These are phyloP conservation scores for Trifolium pratense DNA, from an alignment of 306 rosid species.

Conservation along the genomic window DNA sequence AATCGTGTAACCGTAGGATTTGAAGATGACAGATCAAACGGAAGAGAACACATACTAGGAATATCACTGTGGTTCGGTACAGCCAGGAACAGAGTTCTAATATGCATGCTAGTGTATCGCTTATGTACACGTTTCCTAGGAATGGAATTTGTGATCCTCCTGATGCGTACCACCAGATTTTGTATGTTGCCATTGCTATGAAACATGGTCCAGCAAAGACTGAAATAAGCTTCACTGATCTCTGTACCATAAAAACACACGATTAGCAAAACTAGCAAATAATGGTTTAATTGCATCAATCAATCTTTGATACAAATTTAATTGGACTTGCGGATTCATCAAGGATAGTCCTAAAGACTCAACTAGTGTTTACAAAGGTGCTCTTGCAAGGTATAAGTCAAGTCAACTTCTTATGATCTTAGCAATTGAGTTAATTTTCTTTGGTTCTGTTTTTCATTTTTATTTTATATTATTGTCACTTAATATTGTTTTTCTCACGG, in stretches of 20 bases:
- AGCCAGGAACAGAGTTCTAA: conserved; percentile 86
- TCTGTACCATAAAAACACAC: conserved; percentile 45
- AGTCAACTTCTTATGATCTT: no score
- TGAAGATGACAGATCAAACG: conserved; percentile 88
- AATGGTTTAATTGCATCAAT: no score
- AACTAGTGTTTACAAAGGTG: no score
- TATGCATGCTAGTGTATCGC: conserved; percentile 69
- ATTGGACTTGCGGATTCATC: no score
- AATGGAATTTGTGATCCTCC: conserved; percentile 82
- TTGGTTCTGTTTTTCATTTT: no score
- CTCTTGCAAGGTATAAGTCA: no score
- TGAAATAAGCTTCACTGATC: conserved; percentile 60
- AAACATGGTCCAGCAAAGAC: conserved; percentile 74
- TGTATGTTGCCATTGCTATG: conserved; percentile 74
- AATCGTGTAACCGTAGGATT: conserved; percentile 80
- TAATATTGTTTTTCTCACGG: no score
- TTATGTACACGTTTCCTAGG: conserved; percentile 65
- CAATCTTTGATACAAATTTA: no score
- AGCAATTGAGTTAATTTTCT: no score
- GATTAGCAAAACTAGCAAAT: no score
- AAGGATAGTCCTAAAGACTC: no score
- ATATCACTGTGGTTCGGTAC: conserved; percentile 72
- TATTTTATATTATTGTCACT: no score
- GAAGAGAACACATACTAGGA: conserved; percentile 84
- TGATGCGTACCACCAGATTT: conserved; percentile 96